phyloP scores from a whole-genome alignment of 176 grass and related monocot genomes.

The Carex littledalei region DNA sequence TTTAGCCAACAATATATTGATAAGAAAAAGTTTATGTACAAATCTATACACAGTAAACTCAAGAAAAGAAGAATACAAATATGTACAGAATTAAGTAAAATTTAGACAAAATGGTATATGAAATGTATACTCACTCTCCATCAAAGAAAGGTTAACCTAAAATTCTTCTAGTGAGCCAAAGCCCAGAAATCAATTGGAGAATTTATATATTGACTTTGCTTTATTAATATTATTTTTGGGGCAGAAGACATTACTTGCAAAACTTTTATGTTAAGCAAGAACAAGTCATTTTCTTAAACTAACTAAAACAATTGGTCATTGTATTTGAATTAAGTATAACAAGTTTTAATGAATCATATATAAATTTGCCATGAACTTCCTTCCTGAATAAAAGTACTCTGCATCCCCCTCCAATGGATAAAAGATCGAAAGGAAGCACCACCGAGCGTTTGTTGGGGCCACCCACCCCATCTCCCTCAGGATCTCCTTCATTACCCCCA shows the following conservation, averaged over 20 bases:
- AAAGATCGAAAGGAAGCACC: conserved; percentile 14
- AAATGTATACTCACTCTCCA: not conserved
- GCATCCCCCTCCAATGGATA: conserved; percentile 2
- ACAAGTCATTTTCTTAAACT: not conserved
- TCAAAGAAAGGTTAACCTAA: not conserved
- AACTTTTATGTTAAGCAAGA: not conserved
- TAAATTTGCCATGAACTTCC: not conserved
- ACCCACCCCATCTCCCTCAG: not conserved
- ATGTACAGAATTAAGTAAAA: too few relatives aligned
- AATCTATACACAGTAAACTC: too few relatives aligned
- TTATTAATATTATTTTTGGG: not conserved
- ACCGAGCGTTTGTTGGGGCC: not conserved
- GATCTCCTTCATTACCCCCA: not conserved
- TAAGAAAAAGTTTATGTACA: too few relatives aligned
- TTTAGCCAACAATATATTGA: too few relatives aligned
- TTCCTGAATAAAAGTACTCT: not conserved
- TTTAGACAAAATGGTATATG: not conserved
- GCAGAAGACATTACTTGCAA: not conserved
- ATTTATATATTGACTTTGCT: not conserved
- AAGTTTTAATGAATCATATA: not conserved
- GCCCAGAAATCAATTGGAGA: not conserved
- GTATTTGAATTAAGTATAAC: conserved; percentile 4
- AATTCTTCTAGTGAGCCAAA: not conserved
- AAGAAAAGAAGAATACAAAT: too few relatives aligned
- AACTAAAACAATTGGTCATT: not conserved